Evolutionary conservation across 73 alveolate species (phyloP).

Genomic region (Symbiodinium natans): DNA sequence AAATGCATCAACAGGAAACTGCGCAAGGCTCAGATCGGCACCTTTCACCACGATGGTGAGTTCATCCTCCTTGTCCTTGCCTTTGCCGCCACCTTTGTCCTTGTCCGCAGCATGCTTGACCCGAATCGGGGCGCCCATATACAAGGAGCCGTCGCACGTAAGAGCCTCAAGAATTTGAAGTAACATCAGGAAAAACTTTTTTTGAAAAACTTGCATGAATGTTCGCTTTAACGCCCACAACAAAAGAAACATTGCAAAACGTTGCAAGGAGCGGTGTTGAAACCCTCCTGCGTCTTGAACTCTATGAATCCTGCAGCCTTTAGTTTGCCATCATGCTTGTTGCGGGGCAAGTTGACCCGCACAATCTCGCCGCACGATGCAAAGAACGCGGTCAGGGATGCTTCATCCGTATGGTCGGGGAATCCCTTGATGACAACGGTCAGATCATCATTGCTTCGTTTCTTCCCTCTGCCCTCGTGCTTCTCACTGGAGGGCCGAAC

Average conservation of each 20-base stretch:
- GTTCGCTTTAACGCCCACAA: neutral
- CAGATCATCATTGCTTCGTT: slow-evolving; percentile 37
- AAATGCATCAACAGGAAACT: too few species aligned
- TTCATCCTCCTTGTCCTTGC: slow-evolving; percentile 85
- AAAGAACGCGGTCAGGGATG: slow-evolving; percentile 32
- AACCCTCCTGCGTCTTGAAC: slow-evolving; percentile 53
- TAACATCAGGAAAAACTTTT: neutral
- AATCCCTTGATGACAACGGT: slow-evolving; percentile 87
- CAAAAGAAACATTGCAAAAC: neutral
- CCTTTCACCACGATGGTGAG: slow-evolving; percentile 35
- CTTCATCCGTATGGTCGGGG: slow-evolving; percentile 56
- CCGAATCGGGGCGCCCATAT: slow-evolving; percentile 4
- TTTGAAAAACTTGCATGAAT: neutral
- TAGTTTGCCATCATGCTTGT: slow-evolving; percentile 40
- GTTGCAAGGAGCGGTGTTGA: slow-evolving; percentile 10
- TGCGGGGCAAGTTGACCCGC: slow-evolving; percentile 61
- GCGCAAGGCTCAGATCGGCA: neutral
- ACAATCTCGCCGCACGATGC: slow-evolving; percentile 64
- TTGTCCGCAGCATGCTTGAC: slow-evolving; percentile 7
- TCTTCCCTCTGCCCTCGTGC: slow-evolving; percentile 19
- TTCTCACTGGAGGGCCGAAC: neutral
- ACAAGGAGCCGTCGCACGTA: slow-evolving; percentile 19
- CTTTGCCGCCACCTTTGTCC: slow-evolving; percentile 78
- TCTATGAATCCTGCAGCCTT: slow-evolving; percentile 67
- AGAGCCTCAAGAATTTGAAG: neutral